Evolutionary conservation across 106 monocot species (phyloP).

Genomic region (Chionographis japonica): DNA sequence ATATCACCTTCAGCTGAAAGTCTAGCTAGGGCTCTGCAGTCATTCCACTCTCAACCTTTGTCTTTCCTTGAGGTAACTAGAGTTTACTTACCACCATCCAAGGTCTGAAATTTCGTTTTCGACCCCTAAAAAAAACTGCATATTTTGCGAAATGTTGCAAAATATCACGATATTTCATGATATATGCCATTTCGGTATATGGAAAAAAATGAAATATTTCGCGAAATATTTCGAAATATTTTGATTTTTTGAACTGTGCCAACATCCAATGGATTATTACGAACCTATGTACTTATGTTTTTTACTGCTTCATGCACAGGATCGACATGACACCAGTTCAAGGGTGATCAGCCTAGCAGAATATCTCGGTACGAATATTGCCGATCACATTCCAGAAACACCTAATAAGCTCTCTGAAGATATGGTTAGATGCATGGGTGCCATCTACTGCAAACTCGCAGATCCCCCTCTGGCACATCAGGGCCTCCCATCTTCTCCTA

Average conservation of each 20-base stretch:
- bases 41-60: conserved; percentile 80
- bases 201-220: too few relatives aligned
- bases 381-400: conserved; percentile 76
- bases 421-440: conserved; percentile 73
- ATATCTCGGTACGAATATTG: conserved; percentile 67
- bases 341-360: conserved; percentile 82
- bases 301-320: conserved; percentile 29
- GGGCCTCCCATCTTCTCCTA: conserved; percentile 45
- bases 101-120: too few relatives aligned
- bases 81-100: not conserved
- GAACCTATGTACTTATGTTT: not conserved
- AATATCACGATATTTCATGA: too few relatives aligned
- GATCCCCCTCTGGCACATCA: conserved; percentile 61
- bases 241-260: not conserved
- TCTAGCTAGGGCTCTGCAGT: conserved; percentile 50
- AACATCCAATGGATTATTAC: too few relatives aligned
- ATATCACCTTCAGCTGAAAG: conserved; percentile 54
- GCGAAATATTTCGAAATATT: too few relatives aligned
- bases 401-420: conserved; percentile 80
- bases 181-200: too few relatives aligned
- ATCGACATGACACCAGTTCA: conserved; percentile 30
- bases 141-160: too few relatives aligned
- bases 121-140: too few relatives aligned
- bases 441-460: conserved; percentile 69
- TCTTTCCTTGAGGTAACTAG: conserved; percentile 56